Conservation (phyloP, 2,329 filamentous ascomycete genomes). For the Amylocarpus encephaloides region DNA sequence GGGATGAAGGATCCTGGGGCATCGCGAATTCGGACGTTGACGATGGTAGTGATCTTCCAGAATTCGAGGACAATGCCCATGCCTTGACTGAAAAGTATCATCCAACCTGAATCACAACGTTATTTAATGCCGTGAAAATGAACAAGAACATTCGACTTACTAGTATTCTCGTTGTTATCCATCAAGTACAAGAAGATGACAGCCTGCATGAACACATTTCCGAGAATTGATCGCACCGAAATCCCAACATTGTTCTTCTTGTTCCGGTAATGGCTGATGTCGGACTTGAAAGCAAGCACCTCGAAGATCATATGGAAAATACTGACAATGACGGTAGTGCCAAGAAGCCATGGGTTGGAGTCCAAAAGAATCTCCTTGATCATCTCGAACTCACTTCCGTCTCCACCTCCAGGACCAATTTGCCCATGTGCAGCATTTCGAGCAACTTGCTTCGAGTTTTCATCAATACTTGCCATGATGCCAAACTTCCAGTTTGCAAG, state of each 20-base stretch:
- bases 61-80: constrained; percentile 59
- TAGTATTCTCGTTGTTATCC: constrained; percentile 96
- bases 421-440: constrained; percentile 61
- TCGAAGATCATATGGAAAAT: constrained; percentile 93
- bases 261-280: constrained; percentile 96
- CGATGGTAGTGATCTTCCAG: constrained; percentile 96
- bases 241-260: constrained; percentile 99
- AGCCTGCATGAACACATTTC: constrained; percentile 95
- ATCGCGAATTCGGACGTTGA: constrained; percentile 76
- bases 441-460: constrained; percentile 77
- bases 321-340: constrained; percentile 75
- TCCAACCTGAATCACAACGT: constrained; percentile 54
- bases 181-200: constrained; percentile 95
- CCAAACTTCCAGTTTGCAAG: constrained; percentile 85
- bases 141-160: constrained; percentile 8
- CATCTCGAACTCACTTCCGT: constrained; percentile 92
- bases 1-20: constrained; percentile 65
- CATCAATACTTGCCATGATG: constrained; percentile 75
- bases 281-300: constrained; percentile 91
- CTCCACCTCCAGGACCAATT: constrained; percentile 62
- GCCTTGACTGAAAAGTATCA: constrained; percentile 90
- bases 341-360: constrained; percentile 86
- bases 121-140: not conserved
- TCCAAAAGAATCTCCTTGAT: constrained; percentile 93
- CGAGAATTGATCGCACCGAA: constrained; percentile 89